Evolutionary conservation across 208 protist species (phyloP).

Genomic region (Porcisia deanei): DNA sequence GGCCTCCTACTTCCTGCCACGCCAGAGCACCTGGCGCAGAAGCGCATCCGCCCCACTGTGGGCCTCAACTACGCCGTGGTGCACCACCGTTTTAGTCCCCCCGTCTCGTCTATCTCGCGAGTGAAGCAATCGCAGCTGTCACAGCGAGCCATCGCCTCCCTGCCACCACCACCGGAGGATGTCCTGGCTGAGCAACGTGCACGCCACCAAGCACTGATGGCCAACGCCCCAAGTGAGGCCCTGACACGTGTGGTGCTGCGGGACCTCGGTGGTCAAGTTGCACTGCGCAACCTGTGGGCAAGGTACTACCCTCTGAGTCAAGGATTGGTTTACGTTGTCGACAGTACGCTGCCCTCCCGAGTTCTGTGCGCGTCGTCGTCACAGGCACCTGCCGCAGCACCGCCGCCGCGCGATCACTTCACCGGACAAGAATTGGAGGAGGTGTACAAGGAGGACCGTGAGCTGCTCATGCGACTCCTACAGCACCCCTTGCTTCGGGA

Average conservation of each 20-base stretch:
- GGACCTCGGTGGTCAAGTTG: slow-evolving; percentile 96
- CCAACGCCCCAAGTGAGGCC: slow-evolving; percentile 20
- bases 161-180: slow-evolving; percentile 33
- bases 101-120: slow-evolving; percentile 7
- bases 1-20: slow-evolving; percentile 33
- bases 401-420: slow-evolving; percentile 22
- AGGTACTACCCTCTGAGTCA: slow-evolving; percentile 96
- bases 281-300: slow-evolving; percentile 94
- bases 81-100: slow-evolving; percentile 61
- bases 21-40: slow-evolving; percentile 34
- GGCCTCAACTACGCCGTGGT: slow-evolving; percentile 97
- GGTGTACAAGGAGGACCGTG: slow-evolving; percentile 34
- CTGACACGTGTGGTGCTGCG: slow-evolving; percentile 86
- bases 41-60: slow-evolving; percentile 97
- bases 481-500: slow-evolving; percentile 74
- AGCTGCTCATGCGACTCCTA: slow-evolving; percentile 75
- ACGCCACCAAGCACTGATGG: slow-evolving; percentile 16
- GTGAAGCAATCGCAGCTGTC: slow-evolving; percentile 83
- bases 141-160: slow-evolving; percentile 38
- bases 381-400: neutral
- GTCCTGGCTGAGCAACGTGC: slow-evolving; percentile 11
- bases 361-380: neutral
- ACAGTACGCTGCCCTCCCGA: slow-evolving; percentile 47
- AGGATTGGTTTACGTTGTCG: slow-evolving; percentile 94
- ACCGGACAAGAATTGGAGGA: slow-evolving; percentile 24